Evolutionary conservation across 148 eudicot species (phyloP).

Genomic region (Diospyros kaki): DNA sequence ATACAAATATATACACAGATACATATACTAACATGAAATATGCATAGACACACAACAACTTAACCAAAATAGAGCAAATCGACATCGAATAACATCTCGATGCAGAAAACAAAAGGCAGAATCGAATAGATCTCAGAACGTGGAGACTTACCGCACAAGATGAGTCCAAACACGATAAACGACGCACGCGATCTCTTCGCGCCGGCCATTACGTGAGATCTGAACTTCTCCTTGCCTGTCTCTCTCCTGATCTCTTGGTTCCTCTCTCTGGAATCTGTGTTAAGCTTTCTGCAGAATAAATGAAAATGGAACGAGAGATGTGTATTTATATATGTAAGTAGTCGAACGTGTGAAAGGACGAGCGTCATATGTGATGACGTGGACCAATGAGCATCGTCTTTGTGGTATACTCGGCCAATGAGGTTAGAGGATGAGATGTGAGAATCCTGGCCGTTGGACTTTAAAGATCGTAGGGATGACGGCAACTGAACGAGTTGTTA

Average conservation of each 20-base stretch:
- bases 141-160: conserved; percentile 43
- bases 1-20: too few relatives aligned
- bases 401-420: conserved; percentile 20
- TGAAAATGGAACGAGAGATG: not conserved
- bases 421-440: conserved; percentile 16
- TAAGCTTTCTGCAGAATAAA: not conserved
- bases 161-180: conserved; percentile 33
- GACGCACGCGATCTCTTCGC: conserved; percentile 48
- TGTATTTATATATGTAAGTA: not conserved
- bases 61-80: too few relatives aligned
- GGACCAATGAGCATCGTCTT: conserved; percentile 37
- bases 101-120: too few relatives aligned
- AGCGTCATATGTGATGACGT: conserved; percentile 40
- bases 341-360: conserved; percentile 13
- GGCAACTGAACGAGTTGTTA: not conserved
- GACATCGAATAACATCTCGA: too few relatives aligned
- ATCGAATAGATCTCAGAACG: too few relatives aligned
- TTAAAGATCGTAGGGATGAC: not conserved
- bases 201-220: conserved; percentile 26
- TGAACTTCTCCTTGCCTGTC: not conserved
- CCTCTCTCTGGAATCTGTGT: not conserved
- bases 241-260: not conserved
- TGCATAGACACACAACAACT: too few relatives aligned
- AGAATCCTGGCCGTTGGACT: conserved; percentile 17
- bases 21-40: too few relatives aligned